Evolutionary conservation across 164 flowering plant genomes (phyloP), one percentile per base, ranked within the genome.

Genomic region (Chimonanthus praecox): DNA sequence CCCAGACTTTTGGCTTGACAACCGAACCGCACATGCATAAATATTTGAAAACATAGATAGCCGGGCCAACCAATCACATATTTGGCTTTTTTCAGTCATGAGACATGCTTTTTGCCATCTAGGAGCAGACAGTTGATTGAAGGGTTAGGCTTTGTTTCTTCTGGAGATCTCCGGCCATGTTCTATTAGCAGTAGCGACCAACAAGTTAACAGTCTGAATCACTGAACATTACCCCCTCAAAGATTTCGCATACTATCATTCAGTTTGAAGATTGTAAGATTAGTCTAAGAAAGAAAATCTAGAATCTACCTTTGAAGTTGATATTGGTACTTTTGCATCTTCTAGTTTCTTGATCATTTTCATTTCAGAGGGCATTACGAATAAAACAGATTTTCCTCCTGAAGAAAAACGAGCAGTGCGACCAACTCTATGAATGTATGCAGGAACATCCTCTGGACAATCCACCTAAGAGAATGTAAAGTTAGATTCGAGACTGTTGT

Each of bases 361-460:
- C 77, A 80, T 80, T 74, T 96, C 98, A 7, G 98, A 87, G 13
- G 97, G 98, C 72, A 71, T 60, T 69, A 96, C 75, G 77, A 96
- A 96, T 73, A 96, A 79, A 75, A 96, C 77, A 5, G 98, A 88
- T 71, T 76, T 86, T 70, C 99, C 99, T 50, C 80, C 84, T 74
- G 97, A 79, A 44, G 72, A 62, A 81, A 87, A 89, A 47, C 99
- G 92, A 73, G 98, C 99, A 73, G 98, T 94, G 15, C 98, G 90
- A 18, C 99, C 99, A 76, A 92, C 99, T 81, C 99, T 82, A 74
- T 96, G 99, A 72, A 96, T 92, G 83, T 96, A 96, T 60, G 90
- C 77, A 71, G 86, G 91, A 74, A 85, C 92, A 83, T 94, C 87
- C 61, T 91, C 94, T 6, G 99, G 98, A 80, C 99, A 96, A 79